Evolutionary conservation across 139 green algal species (phyloP).

Genomic region (Haematococcus lacustris): DNA sequence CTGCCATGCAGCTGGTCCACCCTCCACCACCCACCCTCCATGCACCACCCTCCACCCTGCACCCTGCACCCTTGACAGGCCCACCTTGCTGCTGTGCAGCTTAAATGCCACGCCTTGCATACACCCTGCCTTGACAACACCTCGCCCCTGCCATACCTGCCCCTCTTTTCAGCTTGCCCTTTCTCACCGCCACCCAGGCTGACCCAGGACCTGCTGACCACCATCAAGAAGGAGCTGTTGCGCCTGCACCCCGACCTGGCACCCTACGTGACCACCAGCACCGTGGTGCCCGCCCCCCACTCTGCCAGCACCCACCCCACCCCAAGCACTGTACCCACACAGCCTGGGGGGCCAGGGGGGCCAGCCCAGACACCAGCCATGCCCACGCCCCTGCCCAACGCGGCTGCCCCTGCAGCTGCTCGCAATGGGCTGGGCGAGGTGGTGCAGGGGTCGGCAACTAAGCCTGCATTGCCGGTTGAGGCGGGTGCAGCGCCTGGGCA

Average conservation of each 20-base stretch:
- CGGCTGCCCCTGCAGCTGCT: background rate
- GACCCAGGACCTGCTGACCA: constrained; percentile 19
- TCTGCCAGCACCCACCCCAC: background rate
- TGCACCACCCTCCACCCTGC: background rate
- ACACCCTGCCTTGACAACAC: background rate
- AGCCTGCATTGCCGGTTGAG: background rate
- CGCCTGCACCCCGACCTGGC: constrained; percentile 10
- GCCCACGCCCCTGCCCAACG: background rate
- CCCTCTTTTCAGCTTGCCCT: background rate
- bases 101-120: background rate
- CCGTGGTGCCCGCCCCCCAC: background rate
- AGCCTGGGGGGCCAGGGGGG: background rate
- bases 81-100: background rate
- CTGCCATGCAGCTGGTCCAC: background rate
- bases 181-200: constrained; percentile 7
- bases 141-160: background rate
- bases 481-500: background rate
- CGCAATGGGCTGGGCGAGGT: background rate
- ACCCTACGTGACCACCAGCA: background rate
- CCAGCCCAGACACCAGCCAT: background rate
- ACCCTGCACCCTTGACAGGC: background rate
- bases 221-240: constrained; percentile 14
- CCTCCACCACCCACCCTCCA: background rate
- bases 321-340: background rate
- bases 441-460: background rate